Conservation (phyloP, 2,329 filamentous ascomycete species). For the Ophiosphaerella korrae region DNA sequence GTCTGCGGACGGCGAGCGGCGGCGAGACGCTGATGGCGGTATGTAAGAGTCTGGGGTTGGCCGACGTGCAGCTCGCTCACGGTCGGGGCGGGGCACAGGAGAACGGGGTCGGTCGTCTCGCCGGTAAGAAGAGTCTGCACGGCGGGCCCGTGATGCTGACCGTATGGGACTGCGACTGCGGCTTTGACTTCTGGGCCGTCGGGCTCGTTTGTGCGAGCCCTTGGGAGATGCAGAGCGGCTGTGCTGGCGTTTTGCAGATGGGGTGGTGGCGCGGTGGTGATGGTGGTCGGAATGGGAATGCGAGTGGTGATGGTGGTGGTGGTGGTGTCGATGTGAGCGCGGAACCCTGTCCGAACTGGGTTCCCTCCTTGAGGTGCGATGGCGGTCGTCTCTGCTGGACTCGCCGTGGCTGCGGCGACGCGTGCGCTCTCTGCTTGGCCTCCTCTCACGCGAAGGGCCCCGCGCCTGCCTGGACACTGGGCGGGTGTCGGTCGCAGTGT, state of each 20-base stretch:
- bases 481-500: constrained; percentile 25
- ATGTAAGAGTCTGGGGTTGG: constrained; percentile 46
- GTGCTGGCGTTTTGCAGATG: constrained; percentile 47
- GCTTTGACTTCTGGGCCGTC: constrained; percentile 25
- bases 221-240: constrained; percentile 45
- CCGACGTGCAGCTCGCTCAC: constrained; percentile 39
- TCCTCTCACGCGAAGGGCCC: constrained; percentile 40
- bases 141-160: constrained; percentile 41
- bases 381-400: constrained; percentile 41
- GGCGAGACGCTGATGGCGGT: constrained; percentile 31
- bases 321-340: constrained; percentile 41
- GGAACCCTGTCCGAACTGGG: constrained; percentile 44
- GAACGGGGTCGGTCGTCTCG: constrained; percentile 38
- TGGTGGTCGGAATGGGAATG: constrained; percentile 3
- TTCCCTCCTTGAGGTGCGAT: constrained; percentile 44
- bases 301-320: constrained; percentile 35
- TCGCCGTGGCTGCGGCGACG: constrained; percentile 40
- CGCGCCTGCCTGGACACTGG: constrained; percentile 33
- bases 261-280: constrained; percentile 41
- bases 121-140: constrained; percentile 36
- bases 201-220: constrained; percentile 40
- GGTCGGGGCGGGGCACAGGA: constrained; percentile 36
- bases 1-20: constrained; percentile 50
- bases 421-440: constrained; percentile 36
- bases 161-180: constrained; percentile 42